phyloP scores from a whole-genome alignment of 352 stramenopile species.

The Elongisporangium senticosum region DNA sequence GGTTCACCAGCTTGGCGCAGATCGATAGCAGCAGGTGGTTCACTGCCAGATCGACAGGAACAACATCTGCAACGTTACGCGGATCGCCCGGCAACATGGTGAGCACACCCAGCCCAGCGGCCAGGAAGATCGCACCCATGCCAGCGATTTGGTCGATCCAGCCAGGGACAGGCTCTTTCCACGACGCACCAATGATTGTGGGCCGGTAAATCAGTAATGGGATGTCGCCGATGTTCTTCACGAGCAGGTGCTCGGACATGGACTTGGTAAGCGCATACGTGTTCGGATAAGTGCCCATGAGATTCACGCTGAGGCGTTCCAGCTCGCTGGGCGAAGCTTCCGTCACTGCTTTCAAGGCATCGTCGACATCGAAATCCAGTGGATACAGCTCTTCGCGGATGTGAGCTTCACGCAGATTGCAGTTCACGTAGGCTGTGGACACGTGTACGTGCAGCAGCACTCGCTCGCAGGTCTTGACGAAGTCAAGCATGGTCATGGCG shows the following conservation, averaged over 20 bases:
- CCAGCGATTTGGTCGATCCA: conserved; percentile 82
- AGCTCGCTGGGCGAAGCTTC: conserved; percentile 47
- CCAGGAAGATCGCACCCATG: conserved; percentile 74
- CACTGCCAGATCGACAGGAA: conserved; percentile 75
- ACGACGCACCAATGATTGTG: conserved; percentile 83
- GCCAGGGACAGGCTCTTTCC: conserved; percentile 80
- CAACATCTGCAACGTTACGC: conserved; percentile 75
- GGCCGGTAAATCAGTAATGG: conserved; percentile 76
- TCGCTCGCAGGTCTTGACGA: conserved; percentile 45
- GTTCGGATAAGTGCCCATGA: conserved; percentile 87
- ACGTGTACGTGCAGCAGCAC: conserved; percentile 72
- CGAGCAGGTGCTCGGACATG: conserved; percentile 77
- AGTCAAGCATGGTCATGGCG: conserved; percentile 53
- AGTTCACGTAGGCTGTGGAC: conserved; percentile 84
- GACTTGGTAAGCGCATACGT: conserved; percentile 88
- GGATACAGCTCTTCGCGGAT: conserved; percentile 75
- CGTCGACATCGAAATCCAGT: conserved; percentile 78
- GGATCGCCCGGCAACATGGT: conserved; percentile 79
- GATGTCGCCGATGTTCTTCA: conserved; percentile 37
- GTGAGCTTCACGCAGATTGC: conserved; percentile 55
- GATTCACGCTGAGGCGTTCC: conserved; percentile 60
- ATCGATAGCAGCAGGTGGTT: conserved; percentile 68
- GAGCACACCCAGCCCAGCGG: conserved; percentile 66
- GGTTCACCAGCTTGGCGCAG: conserved; percentile 22
- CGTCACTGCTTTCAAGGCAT: conserved; percentile 50